A percentile compares a stretch with the other conserved stretches of the same genome.
Conservation (phyloP, 768 basidiomycete species). For the Imleria badia region DNA sequence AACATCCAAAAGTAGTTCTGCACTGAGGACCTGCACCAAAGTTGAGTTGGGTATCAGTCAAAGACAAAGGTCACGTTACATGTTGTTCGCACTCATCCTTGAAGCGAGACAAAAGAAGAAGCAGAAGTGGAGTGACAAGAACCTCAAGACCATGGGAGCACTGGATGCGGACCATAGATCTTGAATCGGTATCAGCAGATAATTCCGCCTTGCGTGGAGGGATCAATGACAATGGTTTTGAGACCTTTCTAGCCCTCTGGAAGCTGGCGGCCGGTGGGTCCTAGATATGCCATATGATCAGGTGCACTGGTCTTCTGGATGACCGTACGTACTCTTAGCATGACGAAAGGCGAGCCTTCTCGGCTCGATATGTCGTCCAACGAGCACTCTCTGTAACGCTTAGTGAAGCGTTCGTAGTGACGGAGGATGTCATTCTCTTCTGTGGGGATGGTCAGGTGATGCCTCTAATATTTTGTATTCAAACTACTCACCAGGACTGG, state of each 20-base stretch:
- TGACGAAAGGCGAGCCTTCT: conserved; percentile 47
- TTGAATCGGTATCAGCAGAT: background rate
- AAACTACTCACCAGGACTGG: conserved; percentile 34
- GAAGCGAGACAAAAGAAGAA: conserved; percentile 43
- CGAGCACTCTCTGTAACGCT: conserved; percentile 44
- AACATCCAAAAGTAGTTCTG: conserved; percentile 40
- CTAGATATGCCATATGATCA: conserved; percentile 8
- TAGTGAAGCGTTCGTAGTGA: conserved; percentile 49
- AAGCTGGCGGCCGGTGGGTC: conserved; percentile 7
- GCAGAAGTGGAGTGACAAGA: conserved; percentile 55
- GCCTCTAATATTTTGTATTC: background rate
- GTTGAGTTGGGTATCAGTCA: conserved; percentile 5
- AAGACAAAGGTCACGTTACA: conserved; percentile 36
- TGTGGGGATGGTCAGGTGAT: conserved; percentile 17
- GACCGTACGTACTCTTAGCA: conserved; percentile 40
- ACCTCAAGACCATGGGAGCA: conserved; percentile 39
- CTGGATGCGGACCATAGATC: conserved; percentile 37
- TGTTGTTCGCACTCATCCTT: conserved; percentile 46
- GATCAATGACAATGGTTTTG: conserved; percentile 1
- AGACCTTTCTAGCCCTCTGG: conserved; percentile 1
- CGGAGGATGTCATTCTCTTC: conserved; percentile 32
- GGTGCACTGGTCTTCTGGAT: background rate
- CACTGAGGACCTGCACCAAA: conserved; percentile 33
- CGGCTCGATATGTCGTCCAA: conserved; percentile 40
- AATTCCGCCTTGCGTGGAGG: conserved; percentile 4